A percentile compares a stretch with the other conserved stretches of the same genome.
Conservation (phyloP, 345 rosid species). For the Streptanthus diversifolius region DNA sequence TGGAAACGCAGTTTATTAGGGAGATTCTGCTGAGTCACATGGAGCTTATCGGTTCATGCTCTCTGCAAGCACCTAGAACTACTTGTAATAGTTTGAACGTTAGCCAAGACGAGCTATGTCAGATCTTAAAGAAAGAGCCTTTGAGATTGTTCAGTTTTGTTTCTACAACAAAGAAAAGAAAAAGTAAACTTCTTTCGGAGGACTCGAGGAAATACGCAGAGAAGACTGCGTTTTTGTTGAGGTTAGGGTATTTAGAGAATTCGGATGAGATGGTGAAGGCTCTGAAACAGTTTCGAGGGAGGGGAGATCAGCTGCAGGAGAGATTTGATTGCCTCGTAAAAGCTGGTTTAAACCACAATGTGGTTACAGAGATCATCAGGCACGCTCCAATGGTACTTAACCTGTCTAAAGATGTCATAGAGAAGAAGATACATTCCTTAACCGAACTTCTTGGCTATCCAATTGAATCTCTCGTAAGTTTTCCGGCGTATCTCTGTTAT, state of each 20-base stretch:
- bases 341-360: constrained; percentile 60
- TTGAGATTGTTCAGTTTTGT: constrained; percentile 52
- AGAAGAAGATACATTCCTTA: constrained; percentile 61
- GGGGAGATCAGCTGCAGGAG: constrained; percentile 86
- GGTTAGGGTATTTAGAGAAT: constrained; percentile 70
- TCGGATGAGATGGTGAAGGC: constrained; percentile 80
- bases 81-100: constrained; percentile 45
- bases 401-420: constrained; percentile 61
- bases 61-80: constrained; percentile 54
- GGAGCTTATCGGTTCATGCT: constrained; percentile 46
- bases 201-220: constrained; percentile 40
- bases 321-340: constrained; percentile 72
- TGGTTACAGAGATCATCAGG: constrained; percentile 48
- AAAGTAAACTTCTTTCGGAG: constrained; percentile 20
- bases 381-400: constrained; percentile 69
- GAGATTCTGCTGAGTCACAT: constrained; percentile 37
- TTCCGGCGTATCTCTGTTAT: constrained; percentile 69
- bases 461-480: constrained; percentile 45
- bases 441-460: constrained; percentile 53
- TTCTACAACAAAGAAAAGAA: constrained; percentile 39
- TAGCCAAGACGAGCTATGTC: constrained; percentile 40
- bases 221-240: constrained; percentile 59
- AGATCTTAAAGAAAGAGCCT: constrained; percentile 58
- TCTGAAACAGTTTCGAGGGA: constrained; percentile 64
- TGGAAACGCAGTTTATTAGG: constrained; percentile 49